Conservation (phyloP, 192 early-diverging fungal species). For the Coemansia sp. region DNA sequence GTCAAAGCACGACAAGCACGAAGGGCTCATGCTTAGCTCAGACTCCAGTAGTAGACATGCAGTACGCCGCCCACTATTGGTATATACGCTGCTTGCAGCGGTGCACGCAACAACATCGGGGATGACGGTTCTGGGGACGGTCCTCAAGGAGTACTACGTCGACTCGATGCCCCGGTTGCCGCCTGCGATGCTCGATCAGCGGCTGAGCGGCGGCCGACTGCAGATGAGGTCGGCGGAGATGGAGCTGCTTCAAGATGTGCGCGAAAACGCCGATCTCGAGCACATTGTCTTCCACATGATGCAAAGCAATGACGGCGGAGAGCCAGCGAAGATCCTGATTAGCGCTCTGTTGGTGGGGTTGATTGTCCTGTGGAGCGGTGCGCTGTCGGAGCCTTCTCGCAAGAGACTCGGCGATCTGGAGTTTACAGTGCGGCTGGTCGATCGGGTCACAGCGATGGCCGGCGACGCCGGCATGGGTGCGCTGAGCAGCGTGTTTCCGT, state of each 20-base stretch:
- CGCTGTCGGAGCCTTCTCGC: conserved; percentile 29
- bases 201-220: conserved; percentile 16
- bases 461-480: conserved; percentile 8
- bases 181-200: conserved; percentile 33
- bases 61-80: conserved; percentile 15
- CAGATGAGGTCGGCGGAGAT: conserved; percentile 34
- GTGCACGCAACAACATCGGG: conserved; percentile 7
- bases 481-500: conserved; percentile 22
- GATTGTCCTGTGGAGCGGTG: conserved; percentile 45
- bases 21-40: neutral
- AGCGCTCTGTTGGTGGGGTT: conserved; percentile 38
- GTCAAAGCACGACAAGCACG: neutral
- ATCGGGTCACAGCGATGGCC: conserved; percentile 15
- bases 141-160: conserved; percentile 41
- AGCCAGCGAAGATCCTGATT: conserved; percentile 17
- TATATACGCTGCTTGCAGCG: conserved; percentile 21
- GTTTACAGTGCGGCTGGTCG: conserved; percentile 28
- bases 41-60: neutral
- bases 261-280: conserved; percentile 32
- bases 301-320: conserved; percentile 4
- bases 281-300: conserved; percentile 17
- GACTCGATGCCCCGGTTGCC: conserved; percentile 41
- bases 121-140: conserved; percentile 16
- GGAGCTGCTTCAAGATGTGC: conserved; percentile 45
- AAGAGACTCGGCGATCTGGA: conserved; percentile 28